Evolutionary conservation across 2,329 filamentous ascomycete genomes (phyloP).

Genomic region (Talaromyces sp.): DNA sequence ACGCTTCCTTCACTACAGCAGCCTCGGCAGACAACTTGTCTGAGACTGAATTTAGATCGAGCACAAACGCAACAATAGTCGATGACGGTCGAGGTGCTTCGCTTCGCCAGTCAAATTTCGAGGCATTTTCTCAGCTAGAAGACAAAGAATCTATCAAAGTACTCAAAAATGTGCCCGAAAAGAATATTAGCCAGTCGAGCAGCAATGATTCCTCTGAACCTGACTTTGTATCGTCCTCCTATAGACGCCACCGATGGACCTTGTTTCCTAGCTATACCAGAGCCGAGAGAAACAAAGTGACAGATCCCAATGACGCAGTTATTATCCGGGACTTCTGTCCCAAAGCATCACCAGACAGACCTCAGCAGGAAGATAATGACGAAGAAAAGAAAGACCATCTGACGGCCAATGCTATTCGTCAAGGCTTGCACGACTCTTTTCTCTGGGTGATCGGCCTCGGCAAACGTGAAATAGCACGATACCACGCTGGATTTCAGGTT

Average conservation of each 20-base stretch:
- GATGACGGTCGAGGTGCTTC: neutral
- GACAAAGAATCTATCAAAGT: neutral
- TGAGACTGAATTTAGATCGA: neutral
- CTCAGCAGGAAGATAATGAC: neutral
- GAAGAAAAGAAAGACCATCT: constrained; percentile 7
- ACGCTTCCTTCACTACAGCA: neutral
- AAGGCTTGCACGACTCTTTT: constrained; percentile 14
- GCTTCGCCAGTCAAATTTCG: neutral
- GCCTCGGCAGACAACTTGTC: neutral
- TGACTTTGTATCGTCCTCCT: neutral
- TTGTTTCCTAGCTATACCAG: constrained; percentile 23
- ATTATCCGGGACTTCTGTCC: constrained; percentile 23
- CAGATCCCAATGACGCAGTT: constrained; percentile 21
- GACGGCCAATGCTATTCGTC: constrained; percentile 16
- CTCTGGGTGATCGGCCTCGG: constrained; percentile 15
- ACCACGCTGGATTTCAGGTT: constrained; percentile 20
- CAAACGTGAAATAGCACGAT: constrained; percentile 18
- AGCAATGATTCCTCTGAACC: neutral
- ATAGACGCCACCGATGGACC: constrained; percentile 22
- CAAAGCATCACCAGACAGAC: constrained; percentile 15
- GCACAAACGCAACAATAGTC: neutral
- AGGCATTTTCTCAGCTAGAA: neutral
- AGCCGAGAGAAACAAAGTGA: constrained; percentile 18
- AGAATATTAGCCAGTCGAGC: neutral
- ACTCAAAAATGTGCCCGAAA: neutral